Evolutionary conservation across 768 basidiomycete genomes (phyloP), one percentile per base, ranked within the genome.

Genomic region (Hygrophoropsis aurantiaca): DNA sequence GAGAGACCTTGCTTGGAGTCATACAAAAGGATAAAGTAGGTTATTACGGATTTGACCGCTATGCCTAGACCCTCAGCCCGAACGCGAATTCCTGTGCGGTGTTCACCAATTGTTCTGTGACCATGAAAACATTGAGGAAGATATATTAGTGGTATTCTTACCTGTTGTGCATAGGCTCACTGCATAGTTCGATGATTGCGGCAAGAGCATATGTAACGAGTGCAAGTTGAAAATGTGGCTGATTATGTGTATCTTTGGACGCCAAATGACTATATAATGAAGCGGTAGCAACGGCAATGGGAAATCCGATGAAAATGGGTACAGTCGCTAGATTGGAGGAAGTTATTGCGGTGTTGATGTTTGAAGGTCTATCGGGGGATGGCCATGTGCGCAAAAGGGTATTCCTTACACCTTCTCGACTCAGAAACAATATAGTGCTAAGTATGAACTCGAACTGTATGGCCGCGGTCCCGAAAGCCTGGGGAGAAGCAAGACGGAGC

Each of bases 381-480:
- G 66, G 52, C 50, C 65, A 61, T 26, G 74, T 74, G n/a, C 94
- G 80, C 13, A 97, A 74, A 4, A 97, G 76, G 5, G 90, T 84
- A 61, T 87, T 90, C 33, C 97, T 78, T 7, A 98, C 79, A 15
- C 94, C 95, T 65, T 99, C 97, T n/a, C 97, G 77, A 26, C 87
- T 85, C 7, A 98, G 74, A 65, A 98, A 97, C 36, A 98, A 74
- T 57, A 94, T 89, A 10, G 93, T 93, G 55, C 86, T 90, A 38
- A 90, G 77, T 20, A 98, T 61, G 21, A 97, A 80, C 62, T 98
- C 97, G 66, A 98, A 93, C 58, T 97, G 94, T 51, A 99, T 88
- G 0, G 92, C 82, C 13, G 91, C 93, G 0, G 90, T 93, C 9
- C 95, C 87, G 61, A 91, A 94, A 11, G 85, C 87, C 26, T 80